Percentiles rank a stretch among this genome's conserved stretches.
Conservation (phyloP, 2,329 filamentous ascomycete species). For the Claviceps pazoutovae region DNA sequence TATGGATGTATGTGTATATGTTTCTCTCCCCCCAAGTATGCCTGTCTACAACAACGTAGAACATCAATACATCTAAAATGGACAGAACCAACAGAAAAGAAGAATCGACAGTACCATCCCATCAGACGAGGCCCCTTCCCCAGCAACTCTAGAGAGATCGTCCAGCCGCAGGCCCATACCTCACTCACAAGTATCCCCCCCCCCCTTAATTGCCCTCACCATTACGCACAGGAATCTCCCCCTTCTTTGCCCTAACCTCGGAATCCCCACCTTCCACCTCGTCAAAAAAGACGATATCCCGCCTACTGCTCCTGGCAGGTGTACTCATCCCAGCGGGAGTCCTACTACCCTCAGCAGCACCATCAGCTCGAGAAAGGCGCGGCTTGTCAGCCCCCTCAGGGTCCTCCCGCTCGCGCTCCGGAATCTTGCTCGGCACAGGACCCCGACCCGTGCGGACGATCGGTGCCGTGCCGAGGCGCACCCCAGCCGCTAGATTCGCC, state of each 20-base stretch:
- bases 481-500: constrained; percentile 1
- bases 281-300: constrained; percentile 5
- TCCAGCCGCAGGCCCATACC: too few relatives aligned
- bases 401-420: background rate
- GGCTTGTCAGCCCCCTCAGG: background rate
- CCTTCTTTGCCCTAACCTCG: background rate
- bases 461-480: constrained; percentile 2
- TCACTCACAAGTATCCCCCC: too few relatives aligned
- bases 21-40: too few relatives aligned
- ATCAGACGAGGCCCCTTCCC: too few relatives aligned
- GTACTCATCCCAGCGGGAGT: background rate
- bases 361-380: background rate
- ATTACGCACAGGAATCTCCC: too few relatives aligned
- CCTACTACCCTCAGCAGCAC: background rate
- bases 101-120: too few relatives aligned
- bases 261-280: background rate
- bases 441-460: constrained; percentile 3
- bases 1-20: too few relatives aligned
- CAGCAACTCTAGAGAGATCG: too few relatives aligned
- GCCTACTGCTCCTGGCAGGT: background rate
- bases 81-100: too few relatives aligned
- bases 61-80: too few relatives aligned
- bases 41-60: too few relatives aligned
- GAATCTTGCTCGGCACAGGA: constrained; percentile 1
- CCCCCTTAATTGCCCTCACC: too few relatives aligned